phyloP scores from a whole-genome alignment of 2,329 filamentous ascomycete species.

The Emergomyces pasteurianus region DNA sequence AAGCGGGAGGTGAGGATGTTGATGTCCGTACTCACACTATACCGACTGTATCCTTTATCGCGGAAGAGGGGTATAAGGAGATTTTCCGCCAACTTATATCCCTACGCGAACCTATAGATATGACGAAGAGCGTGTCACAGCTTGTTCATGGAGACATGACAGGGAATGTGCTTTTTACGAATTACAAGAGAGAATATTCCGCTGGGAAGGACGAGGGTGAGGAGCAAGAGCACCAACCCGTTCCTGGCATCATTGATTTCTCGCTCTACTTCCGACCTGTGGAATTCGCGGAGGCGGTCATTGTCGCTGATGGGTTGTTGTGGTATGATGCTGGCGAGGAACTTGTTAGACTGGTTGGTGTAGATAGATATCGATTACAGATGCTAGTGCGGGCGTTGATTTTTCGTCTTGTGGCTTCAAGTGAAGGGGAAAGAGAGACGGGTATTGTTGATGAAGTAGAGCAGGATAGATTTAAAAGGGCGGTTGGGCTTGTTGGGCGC shows the following conservation, averaged over 20 bases:
- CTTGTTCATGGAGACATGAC: slow-evolving; percentile 6
- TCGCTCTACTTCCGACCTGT: slow-evolving; percentile 7
- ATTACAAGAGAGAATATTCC: not conserved
- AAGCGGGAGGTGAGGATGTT: not conserved
- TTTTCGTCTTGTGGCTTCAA: slow-evolving; percentile 5
- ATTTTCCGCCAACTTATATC: not conserved
- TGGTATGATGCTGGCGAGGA: slow-evolving; percentile 6
- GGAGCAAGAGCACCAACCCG: not conserved
- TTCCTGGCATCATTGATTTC: slow-evolving; percentile 6
- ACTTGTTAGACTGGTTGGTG: slow-evolving; percentile 3
- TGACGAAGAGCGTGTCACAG: not conserved
- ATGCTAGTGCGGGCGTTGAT: slow-evolving; percentile 8
- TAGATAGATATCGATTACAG: slow-evolving; percentile 3
- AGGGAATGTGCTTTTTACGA: slow-evolving; percentile 5
- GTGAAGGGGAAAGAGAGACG: slow-evolving; percentile 1
- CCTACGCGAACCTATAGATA: slow-evolving; percentile 1
- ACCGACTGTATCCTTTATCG: not conserved
- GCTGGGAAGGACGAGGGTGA: not conserved
- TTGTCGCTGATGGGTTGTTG: slow-evolving; percentile 6
- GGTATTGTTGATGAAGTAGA: not conserved
- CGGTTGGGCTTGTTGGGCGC: not conserved
- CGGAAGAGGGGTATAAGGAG: not conserved
- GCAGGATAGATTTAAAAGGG: not conserved
- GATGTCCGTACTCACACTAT: not conserved
- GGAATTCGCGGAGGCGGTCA: slow-evolving; percentile 4